Evolutionary conservation across 345 rosid species (phyloP).

Genomic region (Murraya koenigii): DNA sequence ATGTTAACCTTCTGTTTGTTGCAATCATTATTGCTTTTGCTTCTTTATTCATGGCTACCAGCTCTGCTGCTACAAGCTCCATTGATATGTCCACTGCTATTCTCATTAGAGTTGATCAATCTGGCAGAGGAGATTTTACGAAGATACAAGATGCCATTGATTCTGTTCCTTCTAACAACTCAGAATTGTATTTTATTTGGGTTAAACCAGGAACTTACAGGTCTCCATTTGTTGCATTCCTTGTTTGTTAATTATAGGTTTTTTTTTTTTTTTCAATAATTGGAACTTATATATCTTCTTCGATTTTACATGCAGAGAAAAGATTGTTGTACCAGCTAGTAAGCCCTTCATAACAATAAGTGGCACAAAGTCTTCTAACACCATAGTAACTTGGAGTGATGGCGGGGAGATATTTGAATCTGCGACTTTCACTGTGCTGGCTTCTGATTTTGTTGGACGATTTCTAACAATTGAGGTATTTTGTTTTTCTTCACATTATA

Average conservation of each 20-base stretch:
- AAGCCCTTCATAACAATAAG: constrained; percentile 77
- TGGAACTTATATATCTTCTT: not conserved
- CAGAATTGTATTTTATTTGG: constrained; percentile 44
- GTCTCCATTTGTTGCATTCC: constrained; percentile 23
- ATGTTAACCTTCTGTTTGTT: not conserved
- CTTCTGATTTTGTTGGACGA: constrained; percentile 65
- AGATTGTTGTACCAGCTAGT: constrained; percentile 53
- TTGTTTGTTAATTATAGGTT: not conserved
- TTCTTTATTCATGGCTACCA: constrained; percentile 20
- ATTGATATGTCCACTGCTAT: constrained; percentile 35
- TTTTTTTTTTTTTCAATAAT: not conserved
- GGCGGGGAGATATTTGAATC: constrained; percentile 49
- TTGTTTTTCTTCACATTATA: not conserved
- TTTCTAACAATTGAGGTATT: constrained; percentile 49
- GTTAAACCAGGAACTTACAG: constrained; percentile 78
- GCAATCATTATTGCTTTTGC: constrained; percentile 8
- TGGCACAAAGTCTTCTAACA: constrained; percentile 46
- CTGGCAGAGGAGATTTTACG: constrained; percentile 61
- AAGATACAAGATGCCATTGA: constrained; percentile 74
- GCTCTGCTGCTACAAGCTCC: constrained; percentile 4
- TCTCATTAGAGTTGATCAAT: constrained; percentile 61
- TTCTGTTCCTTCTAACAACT: constrained; percentile 50
- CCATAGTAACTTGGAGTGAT: constrained; percentile 52
- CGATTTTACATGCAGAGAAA: constrained; percentile 37
- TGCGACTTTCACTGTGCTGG: constrained; percentile 55